A percentile compares a stretch with the other conserved stretches of the same genome.
These are phyloP conservation scores for Crithidia brevicula DNA, from an alignment of 208 protist genomes.

Conservation along the genomic window DNA sequence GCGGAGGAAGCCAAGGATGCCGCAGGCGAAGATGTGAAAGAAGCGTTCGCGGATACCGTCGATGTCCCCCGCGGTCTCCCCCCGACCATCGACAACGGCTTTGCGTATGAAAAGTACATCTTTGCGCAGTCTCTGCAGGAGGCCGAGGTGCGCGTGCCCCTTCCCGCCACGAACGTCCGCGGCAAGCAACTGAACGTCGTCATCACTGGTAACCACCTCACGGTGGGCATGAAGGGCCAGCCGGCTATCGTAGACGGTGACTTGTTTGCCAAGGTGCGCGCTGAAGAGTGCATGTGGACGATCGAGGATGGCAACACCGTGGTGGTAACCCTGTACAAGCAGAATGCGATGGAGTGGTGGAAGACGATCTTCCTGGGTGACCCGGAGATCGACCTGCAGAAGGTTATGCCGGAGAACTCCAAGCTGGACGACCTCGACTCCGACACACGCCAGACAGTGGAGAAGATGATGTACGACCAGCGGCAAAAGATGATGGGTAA, in stretches of 20 bases:
- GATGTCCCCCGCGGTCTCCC: slow-evolving; percentile 83
- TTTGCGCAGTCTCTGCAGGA: slow-evolving; percentile 92
- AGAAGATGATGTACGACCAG: slow-evolving; percentile 98
- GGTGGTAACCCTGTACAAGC: slow-evolving; percentile 89
- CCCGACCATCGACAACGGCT: slow-evolving; percentile 86
- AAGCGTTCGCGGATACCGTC: slow-evolving; percentile 43
- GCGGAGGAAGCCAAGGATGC: slow-evolving; percentile 41
- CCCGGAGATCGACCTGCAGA: slow-evolving; percentile 93
- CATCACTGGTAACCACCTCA: slow-evolving; percentile 68
- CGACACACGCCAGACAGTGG: slow-evolving; percentile 94
- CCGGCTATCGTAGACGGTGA: slow-evolving; percentile 85
- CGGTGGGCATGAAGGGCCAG: slow-evolving; percentile 86
- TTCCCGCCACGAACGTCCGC: slow-evolving; percentile 64
- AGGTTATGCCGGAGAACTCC: slow-evolving; percentile 95
- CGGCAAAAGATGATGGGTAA: slow-evolving; percentile 94
- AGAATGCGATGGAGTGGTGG: slow-evolving; percentile 95
- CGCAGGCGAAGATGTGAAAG: too few relatives aligned
- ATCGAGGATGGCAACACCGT: slow-evolving; percentile 90
- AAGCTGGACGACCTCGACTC: slow-evolving; percentile 95
- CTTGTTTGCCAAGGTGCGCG: slow-evolving; percentile 67
- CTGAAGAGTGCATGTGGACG: slow-evolving; percentile 93
- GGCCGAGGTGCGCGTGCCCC: slow-evolving; percentile 86
- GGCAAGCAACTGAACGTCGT: slow-evolving; percentile 83
- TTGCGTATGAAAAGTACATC: slow-evolving; percentile 87
- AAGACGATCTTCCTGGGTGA: slow-evolving; percentile 86